phyloP scores from a whole-genome alignment of 768 basidiomycete genomes.

The Lyophyllum semitale region DNA sequence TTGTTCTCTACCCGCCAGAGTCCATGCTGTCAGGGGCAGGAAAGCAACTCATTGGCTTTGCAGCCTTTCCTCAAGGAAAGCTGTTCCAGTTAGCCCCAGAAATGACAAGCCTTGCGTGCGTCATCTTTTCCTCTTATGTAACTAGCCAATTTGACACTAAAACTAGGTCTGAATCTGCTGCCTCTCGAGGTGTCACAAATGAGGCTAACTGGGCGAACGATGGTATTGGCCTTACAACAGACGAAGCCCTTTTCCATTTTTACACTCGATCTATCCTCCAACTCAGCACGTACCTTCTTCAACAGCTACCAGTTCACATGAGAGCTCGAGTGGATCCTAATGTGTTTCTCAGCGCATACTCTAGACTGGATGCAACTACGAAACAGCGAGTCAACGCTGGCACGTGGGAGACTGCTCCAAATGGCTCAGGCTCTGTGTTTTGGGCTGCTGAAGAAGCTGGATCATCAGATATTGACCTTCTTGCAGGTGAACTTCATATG shows the following conservation, averaged over 20 bases:
- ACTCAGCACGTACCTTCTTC: not conserved
- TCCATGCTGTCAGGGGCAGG: conserved; percentile 11
- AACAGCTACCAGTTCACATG: not conserved
- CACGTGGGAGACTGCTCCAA: not conserved
- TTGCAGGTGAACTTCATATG: not conserved
- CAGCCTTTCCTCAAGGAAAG: not conserved
- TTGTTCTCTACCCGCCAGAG: conserved; percentile 11
- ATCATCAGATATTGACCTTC: too few species aligned
- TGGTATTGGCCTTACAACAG: not conserved
- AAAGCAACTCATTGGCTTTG: not conserved
- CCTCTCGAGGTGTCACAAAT: not conserved
- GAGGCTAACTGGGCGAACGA: conserved; percentile 3
- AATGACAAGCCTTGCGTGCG: conserved; percentile 8
- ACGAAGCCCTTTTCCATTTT: not conserved
- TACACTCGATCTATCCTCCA: not conserved
- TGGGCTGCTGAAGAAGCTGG: not conserved
- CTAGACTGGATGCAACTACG: not conserved
- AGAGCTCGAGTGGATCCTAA: not conserved
- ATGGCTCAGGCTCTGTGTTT: not conserved
- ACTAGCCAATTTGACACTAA: not conserved
- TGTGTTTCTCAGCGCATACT: not conserved
- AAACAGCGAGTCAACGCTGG: not conserved
- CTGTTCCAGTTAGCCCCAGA: conserved; percentile 5
- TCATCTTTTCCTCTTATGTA: not conserved
- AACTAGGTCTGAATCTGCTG: not conserved